Conservation (phyloP, 805 yeast species). For the Clavispora santaluciae region DNA sequence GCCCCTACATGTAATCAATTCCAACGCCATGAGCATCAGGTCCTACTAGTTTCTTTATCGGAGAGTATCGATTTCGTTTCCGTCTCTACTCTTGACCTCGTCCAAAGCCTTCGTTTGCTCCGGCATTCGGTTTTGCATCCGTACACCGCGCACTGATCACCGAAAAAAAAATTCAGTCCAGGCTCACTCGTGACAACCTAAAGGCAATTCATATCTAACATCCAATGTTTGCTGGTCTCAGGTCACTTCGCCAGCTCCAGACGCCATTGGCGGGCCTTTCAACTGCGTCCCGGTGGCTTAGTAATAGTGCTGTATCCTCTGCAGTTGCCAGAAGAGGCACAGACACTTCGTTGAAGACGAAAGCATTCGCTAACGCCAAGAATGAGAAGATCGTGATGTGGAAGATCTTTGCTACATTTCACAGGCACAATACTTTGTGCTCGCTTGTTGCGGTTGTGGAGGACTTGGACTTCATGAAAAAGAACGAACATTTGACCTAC, state of each 20-base stretch:
- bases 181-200: neutral
- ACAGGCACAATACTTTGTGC: slow-evolving; percentile 76
- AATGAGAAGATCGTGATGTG: slow-evolving; percentile 50
- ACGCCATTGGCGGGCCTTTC: slow-evolving; percentile 5
- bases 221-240: slow-evolving; percentile 10
- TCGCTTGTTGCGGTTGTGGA: slow-evolving; percentile 69
- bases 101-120: no score
- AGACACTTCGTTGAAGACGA: slow-evolving; percentile 3
- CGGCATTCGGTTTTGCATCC: no score
- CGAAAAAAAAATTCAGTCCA: slow-evolving; percentile 4
- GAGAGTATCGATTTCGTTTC: no score
- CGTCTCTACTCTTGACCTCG: no score
- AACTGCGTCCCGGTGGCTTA: slow-evolving; percentile 8
- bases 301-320: slow-evolving; percentile 2
- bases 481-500: slow-evolving; percentile 51
- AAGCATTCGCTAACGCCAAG: slow-evolving; percentile 1
- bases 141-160: slow-evolving; percentile 8
- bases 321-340: slow-evolving; percentile 6
- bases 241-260: slow-evolving; percentile 8
- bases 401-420: slow-evolving; percentile 71
- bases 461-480: slow-evolving; percentile 53
- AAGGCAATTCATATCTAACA: neutral
- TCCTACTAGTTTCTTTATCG: no score
- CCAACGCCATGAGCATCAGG: no score
- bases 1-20: no score